Evolutionary conservation across 2,329 filamentous ascomycete species (phyloP).

Genomic region (Aspergillus eucalypticola): DNA sequence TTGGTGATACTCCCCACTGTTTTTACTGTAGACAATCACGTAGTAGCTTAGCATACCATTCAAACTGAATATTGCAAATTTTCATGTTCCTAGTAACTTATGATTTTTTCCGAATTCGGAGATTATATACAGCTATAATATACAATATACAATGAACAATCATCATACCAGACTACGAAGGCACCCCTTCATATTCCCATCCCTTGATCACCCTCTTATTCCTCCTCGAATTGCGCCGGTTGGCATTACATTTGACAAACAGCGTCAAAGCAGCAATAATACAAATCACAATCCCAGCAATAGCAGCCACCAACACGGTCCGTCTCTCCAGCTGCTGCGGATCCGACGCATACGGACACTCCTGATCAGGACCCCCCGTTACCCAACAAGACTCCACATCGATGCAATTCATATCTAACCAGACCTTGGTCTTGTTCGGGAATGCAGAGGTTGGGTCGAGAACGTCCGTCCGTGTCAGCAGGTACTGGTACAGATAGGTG

Average conservation of each 20-base stretch:
- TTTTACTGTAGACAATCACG: constrained; percentile 13
- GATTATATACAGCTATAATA: neutral
- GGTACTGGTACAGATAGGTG: constrained; percentile 53
- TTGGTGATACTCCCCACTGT: constrained; percentile 15
- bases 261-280: constrained; percentile 61
- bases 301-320: constrained; percentile 60
- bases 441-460: constrained; percentile 29
- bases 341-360: constrained; percentile 59
- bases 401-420: constrained; percentile 63
- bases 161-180: constrained; percentile 39
- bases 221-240: constrained; percentile 55
- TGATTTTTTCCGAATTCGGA: neutral
- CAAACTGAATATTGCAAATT: neutral
- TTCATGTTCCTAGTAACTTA: too few species aligned
- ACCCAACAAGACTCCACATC: constrained; percentile 63
- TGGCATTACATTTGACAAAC: constrained; percentile 65
- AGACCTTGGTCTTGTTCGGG: constrained; percentile 44
- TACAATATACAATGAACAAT: neutral
- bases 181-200: constrained; percentile 70
- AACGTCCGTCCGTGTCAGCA: constrained; percentile 34
- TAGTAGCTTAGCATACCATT: constrained; percentile 6
- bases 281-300: constrained; percentile 64
- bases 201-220: constrained; percentile 54
- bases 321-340: constrained; percentile 46
- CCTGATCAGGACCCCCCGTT: constrained; percentile 53